phyloP scores from a whole-genome alignment of 345 rosid genomes.

The Adansonia digitata region DNA sequence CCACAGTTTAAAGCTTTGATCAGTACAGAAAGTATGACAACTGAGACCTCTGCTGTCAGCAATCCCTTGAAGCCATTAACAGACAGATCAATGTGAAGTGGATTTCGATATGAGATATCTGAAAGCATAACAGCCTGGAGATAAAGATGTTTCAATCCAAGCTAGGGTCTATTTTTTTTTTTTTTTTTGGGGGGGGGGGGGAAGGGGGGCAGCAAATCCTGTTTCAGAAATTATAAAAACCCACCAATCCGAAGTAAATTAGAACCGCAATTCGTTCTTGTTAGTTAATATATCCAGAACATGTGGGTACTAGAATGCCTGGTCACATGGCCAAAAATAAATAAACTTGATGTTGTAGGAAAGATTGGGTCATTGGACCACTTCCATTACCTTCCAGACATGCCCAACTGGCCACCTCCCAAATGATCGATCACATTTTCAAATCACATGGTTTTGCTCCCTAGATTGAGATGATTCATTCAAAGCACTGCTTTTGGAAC shows the following conservation, averaged over 20 bases:
- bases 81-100: background rate
- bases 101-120: background rate
- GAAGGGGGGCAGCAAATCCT: background rate
- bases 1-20: background rate
- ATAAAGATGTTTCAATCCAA: background rate
- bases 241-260: background rate
- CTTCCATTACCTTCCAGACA: background rate
- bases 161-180: no score
- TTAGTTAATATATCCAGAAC: background rate
- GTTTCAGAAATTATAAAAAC: background rate
- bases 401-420: background rate
- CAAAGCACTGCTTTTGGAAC: background rate
- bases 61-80: background rate
- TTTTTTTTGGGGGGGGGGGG: no score
- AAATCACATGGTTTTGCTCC: background rate
- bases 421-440: background rate
- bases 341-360: background rate
- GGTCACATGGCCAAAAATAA: background rate
- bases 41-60: background rate
- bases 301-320: background rate
- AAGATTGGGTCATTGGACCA: background rate
- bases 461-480: background rate
- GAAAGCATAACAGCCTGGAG: background rate
- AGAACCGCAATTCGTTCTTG: background rate
- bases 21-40: background rate